Percentiles rank a stretch among this genome's conserved stretches.
Conservation (phyloP, 495 filamentous ascomycete genomes). For the Melanomma pulvis-pyrius region DNA sequence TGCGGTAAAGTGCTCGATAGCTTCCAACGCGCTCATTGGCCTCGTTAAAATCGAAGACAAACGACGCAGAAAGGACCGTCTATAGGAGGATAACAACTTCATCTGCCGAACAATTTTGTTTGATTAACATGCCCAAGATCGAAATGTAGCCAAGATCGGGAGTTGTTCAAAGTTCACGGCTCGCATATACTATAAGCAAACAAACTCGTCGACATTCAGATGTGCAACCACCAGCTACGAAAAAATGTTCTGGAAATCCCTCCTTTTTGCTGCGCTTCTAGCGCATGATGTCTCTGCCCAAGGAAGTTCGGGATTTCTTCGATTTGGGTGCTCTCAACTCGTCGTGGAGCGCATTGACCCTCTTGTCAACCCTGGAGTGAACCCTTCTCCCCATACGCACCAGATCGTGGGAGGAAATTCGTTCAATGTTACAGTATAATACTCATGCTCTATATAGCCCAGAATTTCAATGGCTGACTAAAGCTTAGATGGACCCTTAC, state of each 20-base stretch:
- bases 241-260: constrained; percentile 18
- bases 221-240: not conserved
- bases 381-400: constrained; percentile 30
- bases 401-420: constrained; percentile 34
- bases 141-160: not conserved
- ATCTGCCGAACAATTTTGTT: not conserved
- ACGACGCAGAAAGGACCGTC: not conserved
- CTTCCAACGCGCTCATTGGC: not conserved
- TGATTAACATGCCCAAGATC: not conserved
- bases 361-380: constrained; percentile 25
- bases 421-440: constrained; percentile 27
- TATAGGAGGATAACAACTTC: not conserved
- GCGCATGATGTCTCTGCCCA: constrained; percentile 19
- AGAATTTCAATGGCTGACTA: constrained; percentile 11
- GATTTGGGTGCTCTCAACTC: constrained; percentile 35
- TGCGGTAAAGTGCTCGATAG: constrained; percentile 3
- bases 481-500: constrained; percentile 23
- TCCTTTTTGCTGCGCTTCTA: constrained; percentile 10
- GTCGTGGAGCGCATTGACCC: constrained; percentile 35
- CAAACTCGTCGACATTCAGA: not conserved
- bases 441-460: not conserved
- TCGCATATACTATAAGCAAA: not conserved
- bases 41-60: not conserved
- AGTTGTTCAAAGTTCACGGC: not conserved
- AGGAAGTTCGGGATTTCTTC: constrained; percentile 26